A percentile compares a stretch with the other conserved stretches of the same genome.
These are phyloP conservation scores for Leptodermis oblonga DNA, from an alignment of 257 asterid genomes.

Conservation along the genomic window DNA sequence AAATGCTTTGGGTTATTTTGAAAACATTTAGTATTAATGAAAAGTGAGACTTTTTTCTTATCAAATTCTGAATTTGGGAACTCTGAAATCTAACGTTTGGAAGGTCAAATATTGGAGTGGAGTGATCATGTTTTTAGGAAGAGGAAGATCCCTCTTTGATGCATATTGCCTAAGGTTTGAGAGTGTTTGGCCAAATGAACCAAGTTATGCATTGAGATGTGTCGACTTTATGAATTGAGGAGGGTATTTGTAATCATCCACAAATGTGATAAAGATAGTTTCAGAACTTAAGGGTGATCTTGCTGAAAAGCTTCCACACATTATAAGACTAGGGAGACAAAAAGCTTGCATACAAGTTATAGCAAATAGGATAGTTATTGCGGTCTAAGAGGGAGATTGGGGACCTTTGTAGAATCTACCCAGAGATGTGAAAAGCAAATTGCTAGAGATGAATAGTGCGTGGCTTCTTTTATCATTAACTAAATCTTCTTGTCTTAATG, in stretches of 20 bases:
- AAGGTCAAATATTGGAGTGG: neutral
- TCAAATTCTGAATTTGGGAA: neutral
- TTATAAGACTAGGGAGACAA: neutral
- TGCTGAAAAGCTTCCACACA: neutral
- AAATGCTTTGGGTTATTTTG: neutral
- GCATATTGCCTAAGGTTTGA: neutral
- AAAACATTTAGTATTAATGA: neutral
- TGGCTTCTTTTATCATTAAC: neutral
- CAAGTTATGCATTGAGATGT: neutral
- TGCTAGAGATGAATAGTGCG: neutral
- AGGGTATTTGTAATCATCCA: neutral
- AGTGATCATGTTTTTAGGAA: neutral
- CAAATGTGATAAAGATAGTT: neutral
- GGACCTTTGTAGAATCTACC: neutral
- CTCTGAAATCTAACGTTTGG: neutral
- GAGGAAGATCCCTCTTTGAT: too few species aligned
- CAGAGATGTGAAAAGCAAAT: neutral
- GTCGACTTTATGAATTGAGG: neutral
- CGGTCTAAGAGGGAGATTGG: neutral
- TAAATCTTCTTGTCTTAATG: neutral
- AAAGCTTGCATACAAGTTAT: neutral
- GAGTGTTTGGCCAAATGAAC: neutral
- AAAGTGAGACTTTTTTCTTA: neutral
- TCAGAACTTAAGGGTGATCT: neutral
- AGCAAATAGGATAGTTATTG: neutral